Evolutionary conservation across 768 basidiomycete species (phyloP).

Genomic region (Pleurotus eryngii): DNA sequence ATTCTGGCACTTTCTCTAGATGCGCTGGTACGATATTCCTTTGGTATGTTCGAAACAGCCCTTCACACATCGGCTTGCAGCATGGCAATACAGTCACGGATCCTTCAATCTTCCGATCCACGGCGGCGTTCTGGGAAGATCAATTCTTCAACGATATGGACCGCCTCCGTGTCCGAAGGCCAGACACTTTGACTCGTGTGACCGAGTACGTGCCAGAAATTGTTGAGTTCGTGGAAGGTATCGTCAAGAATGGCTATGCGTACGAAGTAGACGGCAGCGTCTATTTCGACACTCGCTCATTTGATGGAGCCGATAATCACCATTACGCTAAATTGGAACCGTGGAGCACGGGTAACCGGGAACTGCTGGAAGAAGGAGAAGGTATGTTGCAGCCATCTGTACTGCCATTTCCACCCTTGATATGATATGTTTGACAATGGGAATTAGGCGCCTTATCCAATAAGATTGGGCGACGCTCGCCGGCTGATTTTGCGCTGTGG

Average conservation of each 20-base stretch:
- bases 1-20: slow-evolving; percentile 73
- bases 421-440: slow-evolving; percentile 3
- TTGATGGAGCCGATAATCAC: slow-evolving; percentile 75
- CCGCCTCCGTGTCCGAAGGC: slow-evolving; percentile 79
- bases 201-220: slow-evolving; percentile 98
- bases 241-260: slow-evolving; percentile 84
- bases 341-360: slow-evolving; percentile 92
- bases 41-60: background rate
- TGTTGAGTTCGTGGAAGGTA: slow-evolving; percentile 80
- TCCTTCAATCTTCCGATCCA: slow-evolving; percentile 76
- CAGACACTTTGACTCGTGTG: slow-evolving; percentile 90
- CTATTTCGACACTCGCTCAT: slow-evolving; percentile 85
- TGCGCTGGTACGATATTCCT: slow-evolving; percentile 50
- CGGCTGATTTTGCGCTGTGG: slow-evolving; percentile 96
- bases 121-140: slow-evolving; percentile 86
- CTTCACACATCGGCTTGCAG: slow-evolving; percentile 34
- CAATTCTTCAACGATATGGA: slow-evolving; percentile 92
- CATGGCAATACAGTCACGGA: slow-evolving; percentile 79
- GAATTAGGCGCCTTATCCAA: slow-evolving; percentile 35
- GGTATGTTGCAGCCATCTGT: slow-evolving; percentile 41
- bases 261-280: slow-evolving; percentile 71
- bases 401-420: background rate
- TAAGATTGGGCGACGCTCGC: slow-evolving; percentile 66
- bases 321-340: slow-evolving; percentile 94
- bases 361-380: slow-evolving; percentile 89